Conservation (phyloP, 257 asterid species). For the Nicotiana attenuata region DNA sequence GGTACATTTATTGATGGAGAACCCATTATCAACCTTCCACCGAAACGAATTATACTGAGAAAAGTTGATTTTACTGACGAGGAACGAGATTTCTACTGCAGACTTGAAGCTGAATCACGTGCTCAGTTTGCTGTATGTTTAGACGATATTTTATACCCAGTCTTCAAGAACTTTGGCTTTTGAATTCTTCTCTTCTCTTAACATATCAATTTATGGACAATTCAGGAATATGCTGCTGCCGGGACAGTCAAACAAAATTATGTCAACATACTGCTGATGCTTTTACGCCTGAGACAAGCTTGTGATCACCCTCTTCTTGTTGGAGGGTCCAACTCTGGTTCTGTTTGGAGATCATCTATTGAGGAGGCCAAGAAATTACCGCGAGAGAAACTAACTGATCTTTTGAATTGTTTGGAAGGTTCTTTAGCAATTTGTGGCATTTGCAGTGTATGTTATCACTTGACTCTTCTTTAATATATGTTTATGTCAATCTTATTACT, state of each 20-base stretch:
- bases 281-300: constrained; percentile 95
- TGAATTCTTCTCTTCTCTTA: constrained; percentile 8
- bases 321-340: constrained; percentile 50
- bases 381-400: constrained; percentile 51
- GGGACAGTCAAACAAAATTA: constrained; percentile 96
- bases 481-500: not conserved
- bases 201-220: constrained; percentile 13
- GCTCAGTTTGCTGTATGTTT: constrained; percentile 95
- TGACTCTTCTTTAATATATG: not conserved
- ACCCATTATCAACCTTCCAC: constrained; percentile 83
- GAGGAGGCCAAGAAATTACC: constrained; percentile 80
- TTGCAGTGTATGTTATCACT: constrained; percentile 65
- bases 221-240: constrained; percentile 91
- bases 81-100: constrained; percentile 78
- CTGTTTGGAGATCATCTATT: constrained; percentile 59
- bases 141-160: constrained; percentile 11
- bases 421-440: constrained; percentile 85
- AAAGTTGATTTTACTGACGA: constrained; percentile 76
- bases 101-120: constrained; percentile 85
- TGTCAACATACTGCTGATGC: constrained; percentile 88
- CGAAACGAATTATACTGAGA: constrained; percentile 68
- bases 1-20: constrained; percentile 86
- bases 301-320: constrained; percentile 99
- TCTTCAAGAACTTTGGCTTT: constrained; percentile 12
- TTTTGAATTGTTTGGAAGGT: constrained; percentile 78